Evolutionary conservation across 345 rosid genomes (phyloP), one percentile per base, ranked within the genome.

Genomic region (Pelargonium nanum): DNA sequence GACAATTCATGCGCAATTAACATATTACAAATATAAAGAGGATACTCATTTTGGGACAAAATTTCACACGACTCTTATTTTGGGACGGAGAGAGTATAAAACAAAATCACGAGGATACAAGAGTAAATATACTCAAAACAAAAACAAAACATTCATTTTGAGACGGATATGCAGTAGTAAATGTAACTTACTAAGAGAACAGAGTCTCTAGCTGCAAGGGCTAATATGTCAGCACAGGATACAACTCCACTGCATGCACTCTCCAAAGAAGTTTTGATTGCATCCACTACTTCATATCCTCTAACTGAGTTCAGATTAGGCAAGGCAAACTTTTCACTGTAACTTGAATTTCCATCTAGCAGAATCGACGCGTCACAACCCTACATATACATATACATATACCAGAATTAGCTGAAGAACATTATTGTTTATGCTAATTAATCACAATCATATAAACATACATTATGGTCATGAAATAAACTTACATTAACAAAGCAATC

Each of bases 401-500:
- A 19, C 5, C 1, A n/a, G 15, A 53, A 21, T 19, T 3, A 17
- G 52, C 52, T 48, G 13, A 48, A 1, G 17, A 12, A 1, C n/a
- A 12, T 6, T 1, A 12, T 48, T 48, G 13, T 48, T 1, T 48
- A 1, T 6, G 16, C 24, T 48, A 30, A 34, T 24, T 19, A 15
- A 34, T 4, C 19, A 19, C 24, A 59, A 20, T 13, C 17, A 0
- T 22, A 59, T 12, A 45, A 40, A 1, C 50, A 6, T 5, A 22
- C 0, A 19, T 12, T 55, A 6, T 22, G 17, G 5, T 22, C 5
- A 54, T 30, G 0, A 22, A 1, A 51, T 17, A 6, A 19, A 68
- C 87, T 44, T 62, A 87, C 90, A 69, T 84, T 82, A 63, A 84
- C 88, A 24, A 84, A 87, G 65, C 94, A 87, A 68, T 86, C 94